phyloP scores from a whole-genome alignment of 2,329 filamentous ascomycete genomes.

The Trichophyton simii region DNA sequence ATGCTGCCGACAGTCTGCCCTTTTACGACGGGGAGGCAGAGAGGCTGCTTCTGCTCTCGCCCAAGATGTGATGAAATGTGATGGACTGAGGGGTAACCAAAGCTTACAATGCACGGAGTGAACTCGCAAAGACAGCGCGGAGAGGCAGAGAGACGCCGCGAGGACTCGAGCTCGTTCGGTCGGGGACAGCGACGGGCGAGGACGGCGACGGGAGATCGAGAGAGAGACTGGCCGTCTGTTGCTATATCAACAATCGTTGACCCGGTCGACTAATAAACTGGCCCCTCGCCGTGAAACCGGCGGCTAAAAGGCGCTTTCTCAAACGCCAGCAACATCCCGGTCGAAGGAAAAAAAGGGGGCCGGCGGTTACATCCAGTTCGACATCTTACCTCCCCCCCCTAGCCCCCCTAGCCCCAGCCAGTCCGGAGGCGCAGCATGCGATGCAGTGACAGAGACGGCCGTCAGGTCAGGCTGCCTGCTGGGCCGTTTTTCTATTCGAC shows the following conservation, averaged over 20 bases:
- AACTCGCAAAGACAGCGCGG: neutral
- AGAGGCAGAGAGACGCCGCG: neutral
- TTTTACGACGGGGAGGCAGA: neutral
- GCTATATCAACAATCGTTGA: neutral
- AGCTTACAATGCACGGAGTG: neutral
- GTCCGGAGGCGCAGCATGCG: neutral
- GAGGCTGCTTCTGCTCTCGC: neutral
- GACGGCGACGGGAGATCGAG: neutral
- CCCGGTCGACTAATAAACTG: neutral
- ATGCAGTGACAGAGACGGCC: neutral
- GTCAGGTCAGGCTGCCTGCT: neutral
- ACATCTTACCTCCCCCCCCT: too few species aligned
- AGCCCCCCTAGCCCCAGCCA: too few species aligned
- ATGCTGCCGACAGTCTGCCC: neutral
- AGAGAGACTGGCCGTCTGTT: neutral
- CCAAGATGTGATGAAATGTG: constrained; percentile 4
- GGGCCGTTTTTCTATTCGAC: neutral
- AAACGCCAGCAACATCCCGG: neutral
- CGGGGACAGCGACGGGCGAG: neutral
- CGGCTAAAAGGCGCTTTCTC: constrained; percentile 3
- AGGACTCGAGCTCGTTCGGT: neutral
- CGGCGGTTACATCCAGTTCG: neutral
- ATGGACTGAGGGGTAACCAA: neutral
- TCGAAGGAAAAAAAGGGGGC: neutral
- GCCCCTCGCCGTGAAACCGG: neutral